Evolutionary conservation across 805 yeast genomes (phyloP), one percentile per base, ranked within the genome.

Genomic region (Lachancea sp.): DNA sequence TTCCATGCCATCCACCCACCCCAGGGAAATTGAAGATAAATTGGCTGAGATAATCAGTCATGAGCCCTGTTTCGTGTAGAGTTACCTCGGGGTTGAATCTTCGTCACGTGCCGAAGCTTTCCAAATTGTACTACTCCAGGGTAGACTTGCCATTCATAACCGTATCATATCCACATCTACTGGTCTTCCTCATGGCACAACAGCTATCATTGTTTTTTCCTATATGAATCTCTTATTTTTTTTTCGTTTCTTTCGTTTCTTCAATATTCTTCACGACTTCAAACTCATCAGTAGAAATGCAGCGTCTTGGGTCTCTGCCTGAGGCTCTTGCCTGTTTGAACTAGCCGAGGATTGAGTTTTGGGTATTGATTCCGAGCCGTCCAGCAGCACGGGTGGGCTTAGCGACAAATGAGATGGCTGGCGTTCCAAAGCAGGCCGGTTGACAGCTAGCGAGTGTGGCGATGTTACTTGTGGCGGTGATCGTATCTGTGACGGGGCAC

Each of bases 201-300:
- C 4, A 22, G 25, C 25, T 22, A 22, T 22, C 25, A 22, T 8
- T 8, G 4, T 22, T 11, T 29, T 11, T 12, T 29, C 31, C 13
- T 13, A 13, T 29, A 13, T 29, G 15, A 13, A 13, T 12, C 7
- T 12, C 31, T 11, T 29, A 7, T 11, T 7, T 29, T 11, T 29
- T 11, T 13, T 13, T 29, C 13, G 31, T 13, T 29, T 11, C 13
- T 13, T 12, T 11, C 6, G 31, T 29, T 3, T 4, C 15, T 29
- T 11, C 31, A 7, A 7, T 13, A 7, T 13, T 13, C 11, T 34
- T 52, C 46, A 60, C 11, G 65, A 57, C 45, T 58, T 63, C 35
- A 64, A 46, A 46, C 63, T 60, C 54, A 63, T 54, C 35, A 64
- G 50, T 17, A 63, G 51, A 26, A 53, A 40, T 2, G 67, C 68